Conservation (phyloP, 768 basidiomycete species). For the Calocera viscosa region DNA sequence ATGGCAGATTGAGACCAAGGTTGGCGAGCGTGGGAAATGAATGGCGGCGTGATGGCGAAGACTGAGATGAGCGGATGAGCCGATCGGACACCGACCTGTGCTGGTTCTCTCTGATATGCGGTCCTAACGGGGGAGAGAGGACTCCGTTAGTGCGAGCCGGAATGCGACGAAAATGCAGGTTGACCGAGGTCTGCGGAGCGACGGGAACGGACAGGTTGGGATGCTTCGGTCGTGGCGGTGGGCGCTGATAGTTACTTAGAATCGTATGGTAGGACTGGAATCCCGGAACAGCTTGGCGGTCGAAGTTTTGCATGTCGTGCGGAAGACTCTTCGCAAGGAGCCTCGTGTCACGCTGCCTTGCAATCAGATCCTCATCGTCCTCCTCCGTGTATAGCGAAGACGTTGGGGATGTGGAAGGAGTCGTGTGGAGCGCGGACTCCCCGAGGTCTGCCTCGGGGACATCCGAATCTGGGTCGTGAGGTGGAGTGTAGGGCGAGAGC, state of each 20-base stretch:
- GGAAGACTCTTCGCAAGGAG: neutral
- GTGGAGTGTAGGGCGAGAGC: neutral
- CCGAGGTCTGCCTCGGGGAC: neutral
- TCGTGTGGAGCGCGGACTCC: neutral
- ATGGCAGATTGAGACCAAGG: conserved; percentile 4
- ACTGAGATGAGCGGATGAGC: neutral
- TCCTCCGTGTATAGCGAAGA: conserved; percentile 1
- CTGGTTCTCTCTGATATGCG: neutral
- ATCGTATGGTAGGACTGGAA: conserved; percentile 3
- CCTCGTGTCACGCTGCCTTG: neutral
- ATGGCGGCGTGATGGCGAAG: neutral
- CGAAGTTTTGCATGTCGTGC: conserved; percentile 1
- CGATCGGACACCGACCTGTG: neutral
- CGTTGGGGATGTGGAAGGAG: neutral
- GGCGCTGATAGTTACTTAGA: conserved; percentile 1
- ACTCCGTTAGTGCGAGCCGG: neutral
- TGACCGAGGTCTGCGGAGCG: neutral
- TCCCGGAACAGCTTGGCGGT: neutral
- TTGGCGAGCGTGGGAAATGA: neutral
- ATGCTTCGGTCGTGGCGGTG: neutral
- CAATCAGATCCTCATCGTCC: neutral
- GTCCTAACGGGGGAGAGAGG: neutral
- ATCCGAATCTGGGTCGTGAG: neutral
- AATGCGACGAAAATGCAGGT: neutral
- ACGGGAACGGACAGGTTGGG: neutral